Evolutionary conservation across 1,284 basidiomycete genomes (phyloP).

Genomic region (Farysia itapuensis): DNA sequence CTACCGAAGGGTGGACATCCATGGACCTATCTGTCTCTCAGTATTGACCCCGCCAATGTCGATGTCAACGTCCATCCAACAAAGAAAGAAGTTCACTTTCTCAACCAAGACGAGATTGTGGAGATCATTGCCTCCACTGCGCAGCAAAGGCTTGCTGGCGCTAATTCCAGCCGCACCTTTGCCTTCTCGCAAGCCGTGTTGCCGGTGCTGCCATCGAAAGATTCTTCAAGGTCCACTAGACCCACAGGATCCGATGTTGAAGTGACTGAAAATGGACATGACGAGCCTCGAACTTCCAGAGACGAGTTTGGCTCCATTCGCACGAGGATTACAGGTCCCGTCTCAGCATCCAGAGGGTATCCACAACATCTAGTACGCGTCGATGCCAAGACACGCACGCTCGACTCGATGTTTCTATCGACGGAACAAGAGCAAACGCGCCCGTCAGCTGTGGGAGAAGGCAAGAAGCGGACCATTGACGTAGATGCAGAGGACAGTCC

Average conservation of each 20-base stretch:
- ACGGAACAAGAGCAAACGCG: background rate
- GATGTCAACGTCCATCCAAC: constrained; percentile 99
- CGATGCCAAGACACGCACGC: constrained; percentile 79
- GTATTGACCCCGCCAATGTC: constrained; percentile 81
- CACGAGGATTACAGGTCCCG: constrained; percentile 4
- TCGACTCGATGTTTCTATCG: constrained; percentile 71
- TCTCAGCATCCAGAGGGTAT: constrained; percentile 41
- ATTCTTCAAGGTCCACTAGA: no score
- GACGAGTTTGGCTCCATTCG: no score
- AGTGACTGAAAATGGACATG: background rate
- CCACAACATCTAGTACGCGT: constrained; percentile 92
- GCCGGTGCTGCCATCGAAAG: constrained; percentile 13
- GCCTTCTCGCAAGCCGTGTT: constrained; percentile 32
- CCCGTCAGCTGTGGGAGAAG: background rate
- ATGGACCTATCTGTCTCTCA: constrained; percentile 86
- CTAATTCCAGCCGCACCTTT: constrained; percentile 53
- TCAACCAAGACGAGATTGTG: constrained; percentile 87
- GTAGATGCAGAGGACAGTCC: background rate
- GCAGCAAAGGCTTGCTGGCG: constrained; percentile 28
- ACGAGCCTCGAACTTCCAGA: no score
- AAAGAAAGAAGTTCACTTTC: constrained; percentile 92
- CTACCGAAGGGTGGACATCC: constrained; percentile 89
- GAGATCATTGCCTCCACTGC: constrained; percentile 69
- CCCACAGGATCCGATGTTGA: constrained; percentile 4
- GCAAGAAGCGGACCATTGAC: constrained; percentile 10